Base-by-base conservation (phyloP, 345 rosid species). In the Cardamine occulta region DNA sequence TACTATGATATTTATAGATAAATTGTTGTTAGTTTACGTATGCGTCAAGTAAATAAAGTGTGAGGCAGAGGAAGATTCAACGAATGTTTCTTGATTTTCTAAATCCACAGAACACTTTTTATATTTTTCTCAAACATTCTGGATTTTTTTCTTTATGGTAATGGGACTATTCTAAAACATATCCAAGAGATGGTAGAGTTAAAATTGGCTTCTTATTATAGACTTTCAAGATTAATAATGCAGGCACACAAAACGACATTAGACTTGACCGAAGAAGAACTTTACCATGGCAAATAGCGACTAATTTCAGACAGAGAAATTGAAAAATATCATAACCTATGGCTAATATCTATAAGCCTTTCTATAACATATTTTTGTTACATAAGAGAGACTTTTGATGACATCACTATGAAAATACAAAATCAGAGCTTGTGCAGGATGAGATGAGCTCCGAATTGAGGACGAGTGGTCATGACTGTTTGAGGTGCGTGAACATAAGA, bases 391-490 rank as follows among this genome's bases (percentile, higher is more conserved):
- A 53, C 48, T 8, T n/a, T 44, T 52, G 60, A 54, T 48, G 35
- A 57, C 48, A 49, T 31, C 11, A 23, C 48, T 14, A 52, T 8
- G 21, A 7, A 65, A 7, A 6, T 57, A 37, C 67, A 31, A 14
- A 49, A 7, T 73, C 65, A 82, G 23, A 74, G 52, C 69, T 73
- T 83, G 60, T 58, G 82, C 2, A 83, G 67, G 55, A 88, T 82
- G 60, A 90, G 66, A 21, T 84, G 93, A 21, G 88, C 88, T 35
- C 96, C 96, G 48, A 76, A 81, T 1, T 84, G 88, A 5, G 96
- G 93, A 63, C 84, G 86, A 14, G 86, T 83, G 35, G 85, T 75
- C 68, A 82, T 15, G 39, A 64, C 58, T 37, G 68, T 69, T 63
- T 48, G 42, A 72, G 89, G 84, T 14, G 93, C 89, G 26, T 89